Base-by-base conservation (phyloP, 1,284 basidiomycete species). In the Pseudozyma flocculosa region DNA sequence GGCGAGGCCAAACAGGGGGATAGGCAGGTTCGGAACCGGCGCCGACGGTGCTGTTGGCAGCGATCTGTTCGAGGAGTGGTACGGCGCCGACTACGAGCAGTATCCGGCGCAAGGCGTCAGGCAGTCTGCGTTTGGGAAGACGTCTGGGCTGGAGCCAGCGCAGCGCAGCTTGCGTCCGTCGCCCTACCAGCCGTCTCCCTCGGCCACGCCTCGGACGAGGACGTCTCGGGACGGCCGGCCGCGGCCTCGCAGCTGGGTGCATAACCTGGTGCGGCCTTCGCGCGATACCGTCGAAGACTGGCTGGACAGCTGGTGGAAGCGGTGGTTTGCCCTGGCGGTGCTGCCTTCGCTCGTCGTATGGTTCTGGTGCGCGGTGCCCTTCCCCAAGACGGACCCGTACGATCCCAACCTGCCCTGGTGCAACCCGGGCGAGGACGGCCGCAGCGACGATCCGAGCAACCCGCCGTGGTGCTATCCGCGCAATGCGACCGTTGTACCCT, bases 331-430 rank as follows among this genome's bases (percentile, higher is more conserved):
- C 0, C 75, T 84, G 4, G 80, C 82, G 0, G 54, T 81, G 0
- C 50, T 81, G 1, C 83, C 83, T 0, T 82, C 82, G 49, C 29
- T 81, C 15, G 72, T 81, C 1, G 82, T 82, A 1, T 83, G 83
- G 83, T 45, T 81, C 1, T 84, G 83, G 83, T 82, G 82, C 43
- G 80, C 81, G 0, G 69, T 83, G 13, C 83, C 83, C 3, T 83
- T 84, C 47, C 83, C 83, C 0, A 80, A 82, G 8, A 78, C 78
- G 4, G 81, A 82, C 53, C 82, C 82, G 1, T 79, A 73, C 46
- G 57, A 68, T 32, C 57, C 61, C 1, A 61, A 67, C 32, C 40
- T 57, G 9, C 64, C 68, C 9, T 72, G 68, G 68, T 72, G 70
- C 48, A 64, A 50, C 40, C 63, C 62, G 0, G 64, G 58, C 18